Evolutionary conservation across 495 filamentous ascomycete species (phyloP).

Genomic region (Aspergillus funiculosus): DNA sequence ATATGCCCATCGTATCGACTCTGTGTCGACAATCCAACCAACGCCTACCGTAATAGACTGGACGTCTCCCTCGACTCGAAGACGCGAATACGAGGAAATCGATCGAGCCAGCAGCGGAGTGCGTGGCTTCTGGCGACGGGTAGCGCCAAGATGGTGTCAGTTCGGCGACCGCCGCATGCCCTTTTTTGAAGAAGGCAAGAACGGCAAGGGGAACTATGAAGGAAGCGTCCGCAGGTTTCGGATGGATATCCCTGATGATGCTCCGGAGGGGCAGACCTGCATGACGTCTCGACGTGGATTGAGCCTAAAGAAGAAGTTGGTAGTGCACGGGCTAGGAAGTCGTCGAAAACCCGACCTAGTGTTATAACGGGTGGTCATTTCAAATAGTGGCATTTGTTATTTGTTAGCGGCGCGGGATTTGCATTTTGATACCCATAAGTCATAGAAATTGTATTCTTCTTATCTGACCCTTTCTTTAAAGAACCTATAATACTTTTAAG

Average conservation of each 20-base stretch:
- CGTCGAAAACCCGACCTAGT: conserved; percentile 5
- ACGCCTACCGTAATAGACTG: conserved; percentile 46
- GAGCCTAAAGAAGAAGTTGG: conserved; percentile 15
- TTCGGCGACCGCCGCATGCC: conserved; percentile 26
- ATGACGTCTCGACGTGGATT: conserved; percentile 8
- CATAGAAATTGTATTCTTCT: conserved; percentile 1
- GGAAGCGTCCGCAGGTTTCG: conserved; percentile 46
- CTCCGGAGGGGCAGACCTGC: not conserved
- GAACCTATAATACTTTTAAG: not conserved
- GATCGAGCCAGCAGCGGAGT: conserved; percentile 44
- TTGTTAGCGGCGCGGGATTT: conserved; percentile 1
- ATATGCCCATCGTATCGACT: conserved; percentile 15
- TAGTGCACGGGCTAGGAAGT: conserved; percentile 4
- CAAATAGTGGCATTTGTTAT: not conserved
- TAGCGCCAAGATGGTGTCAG: conserved; percentile 41
- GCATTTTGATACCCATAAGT: conserved; percentile 8
- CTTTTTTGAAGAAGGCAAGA: conserved; percentile 40
- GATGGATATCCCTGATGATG: conserved; percentile 43
- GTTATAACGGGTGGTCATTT: not conserved
- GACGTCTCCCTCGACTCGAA: conserved; percentile 43
- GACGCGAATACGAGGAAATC: conserved; percentile 46
- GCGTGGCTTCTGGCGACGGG: conserved; percentile 40
- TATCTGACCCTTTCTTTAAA: not conserved
- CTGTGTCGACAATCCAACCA: conserved; percentile 27
- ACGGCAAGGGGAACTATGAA: conserved; percentile 35